Conservation (phyloP, 352 stramenopile genomes). For the Pythium scleroteichum region DNA sequence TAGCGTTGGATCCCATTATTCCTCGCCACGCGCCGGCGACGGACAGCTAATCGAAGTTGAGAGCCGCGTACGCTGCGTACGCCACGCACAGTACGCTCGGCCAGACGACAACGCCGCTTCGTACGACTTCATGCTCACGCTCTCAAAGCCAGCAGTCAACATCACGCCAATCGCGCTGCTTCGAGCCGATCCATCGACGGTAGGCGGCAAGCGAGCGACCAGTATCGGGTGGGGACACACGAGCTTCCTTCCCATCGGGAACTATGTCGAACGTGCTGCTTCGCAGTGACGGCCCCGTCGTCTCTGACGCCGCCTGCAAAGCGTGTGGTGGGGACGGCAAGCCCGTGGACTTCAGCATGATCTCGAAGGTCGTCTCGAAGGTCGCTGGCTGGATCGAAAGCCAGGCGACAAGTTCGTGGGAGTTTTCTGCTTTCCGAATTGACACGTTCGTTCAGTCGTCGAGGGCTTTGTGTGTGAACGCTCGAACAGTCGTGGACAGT, state of each 20-base stretch:
- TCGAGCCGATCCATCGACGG: constrained; percentile 4
- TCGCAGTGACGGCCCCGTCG: constrained; percentile 8
- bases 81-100: constrained; percentile 13
- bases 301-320: constrained; percentile 16
- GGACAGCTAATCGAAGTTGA: constrained; percentile 8
- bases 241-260: no score
- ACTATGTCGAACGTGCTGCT: constrained; percentile 11
- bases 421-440: no score
- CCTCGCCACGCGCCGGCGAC: constrained; percentile 8
- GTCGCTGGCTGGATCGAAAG: constrained; percentile 45
- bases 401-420: no score
- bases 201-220: constrained; percentile 10
- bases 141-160: constrained; percentile 17
- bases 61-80: constrained; percentile 7
- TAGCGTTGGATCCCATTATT: constrained; percentile 23
- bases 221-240: constrained; percentile 17
- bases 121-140: constrained; percentile 35
- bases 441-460: no score
- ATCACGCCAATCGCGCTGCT: constrained; percentile 23
- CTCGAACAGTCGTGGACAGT: no score
- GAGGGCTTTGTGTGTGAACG: no score
- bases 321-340: constrained; percentile 46
- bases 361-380: constrained; percentile 49
- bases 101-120: constrained; percentile 14
- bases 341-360: constrained; percentile 54